Conservation (phyloP, 2,329 filamentous ascomycete species). For the Phaeosphaeria sp. region DNA sequence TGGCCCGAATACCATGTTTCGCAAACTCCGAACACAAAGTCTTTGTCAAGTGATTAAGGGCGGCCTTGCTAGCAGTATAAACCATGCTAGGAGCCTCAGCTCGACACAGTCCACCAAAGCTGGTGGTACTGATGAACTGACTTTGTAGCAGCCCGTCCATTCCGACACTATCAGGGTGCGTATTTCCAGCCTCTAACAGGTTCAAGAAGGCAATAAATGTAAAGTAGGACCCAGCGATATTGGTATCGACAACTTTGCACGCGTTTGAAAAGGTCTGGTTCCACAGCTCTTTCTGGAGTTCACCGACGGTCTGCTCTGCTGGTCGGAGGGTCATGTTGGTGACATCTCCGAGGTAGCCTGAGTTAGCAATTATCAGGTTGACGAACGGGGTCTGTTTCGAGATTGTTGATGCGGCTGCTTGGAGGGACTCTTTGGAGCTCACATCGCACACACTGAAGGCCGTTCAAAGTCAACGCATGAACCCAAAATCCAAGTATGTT, state of each 20-base stretch:
- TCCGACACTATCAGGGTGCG: not conserved
- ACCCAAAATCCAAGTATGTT: not conserved
- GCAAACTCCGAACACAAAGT: not conserved
- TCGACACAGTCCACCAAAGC: not conserved
- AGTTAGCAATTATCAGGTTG: not conserved
- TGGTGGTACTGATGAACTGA: not conserved
- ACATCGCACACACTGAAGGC: not conserved
- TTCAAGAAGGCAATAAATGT: not conserved
- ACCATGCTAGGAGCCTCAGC: not conserved
- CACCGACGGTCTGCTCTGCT: not conserved
- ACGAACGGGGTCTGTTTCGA: not conserved
- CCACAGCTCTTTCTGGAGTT: not conserved
- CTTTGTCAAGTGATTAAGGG: not conserved
- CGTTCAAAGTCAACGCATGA: not conserved
- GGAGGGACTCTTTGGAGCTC: not conserved
- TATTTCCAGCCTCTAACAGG: not conserved
- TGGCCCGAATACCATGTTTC: not conserved
- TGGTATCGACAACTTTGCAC: not conserved
- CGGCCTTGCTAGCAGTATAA: not conserved
- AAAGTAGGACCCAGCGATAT: not conserved
- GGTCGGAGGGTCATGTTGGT: not conserved
- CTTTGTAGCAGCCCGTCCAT: not conserved
- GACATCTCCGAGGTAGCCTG: not conserved
- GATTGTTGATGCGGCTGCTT: not conserved
- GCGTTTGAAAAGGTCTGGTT: not conserved